Evolutionary conservation across 306 rosid species (phyloP), one percentile per base, ranked within the genome.

Genomic region (Casuarina glauca): DNA sequence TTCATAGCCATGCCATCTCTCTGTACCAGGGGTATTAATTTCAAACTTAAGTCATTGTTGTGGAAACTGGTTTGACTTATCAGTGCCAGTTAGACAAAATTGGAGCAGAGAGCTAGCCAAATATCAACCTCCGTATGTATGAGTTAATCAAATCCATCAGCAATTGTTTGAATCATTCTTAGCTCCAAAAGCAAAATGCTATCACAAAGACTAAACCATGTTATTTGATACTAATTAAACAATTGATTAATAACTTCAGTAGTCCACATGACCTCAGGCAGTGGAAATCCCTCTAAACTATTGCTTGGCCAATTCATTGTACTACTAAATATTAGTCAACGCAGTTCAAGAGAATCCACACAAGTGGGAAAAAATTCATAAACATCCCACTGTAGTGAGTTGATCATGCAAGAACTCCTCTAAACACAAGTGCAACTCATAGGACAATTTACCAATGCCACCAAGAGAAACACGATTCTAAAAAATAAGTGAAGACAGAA

Each of bases 21-120:
- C 17, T 16, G 35, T 17, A 66, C 50, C 35, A 67, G 32, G 50
- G 9, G 49, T 16, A 9, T 42, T 36, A 67, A 67, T 67, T 26
- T 19, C 50, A 67, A 67, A 67, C 6, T 50, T 67, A 13, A 38
- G 44, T 63, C 69, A 38, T 15, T 63, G 45, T 63, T 63, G 69
- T 36, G 69, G 44, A 63, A 63, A 36, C 69, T 15, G 46, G 26
- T 39, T 38, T 63, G 46, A 38, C 43, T 36, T 15, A 63, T 63
- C 71, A 66, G 2, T 26, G 50, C 1, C 71, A 66, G 44, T 9
- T 13, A 16, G 3, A 66, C 15, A 13, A 42, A 19, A n/a, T 16
- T 66, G 50, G 51, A 3, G 71, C 71, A 67, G n/a, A 67, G 71
- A 42, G 51, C 50, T 67, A 17, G 50, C 71, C 71, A n/a, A 42